phyloP scores from a whole-genome alignment of 2,329 filamentous ascomycete species.

The Cladosporium halotolerans region DNA sequence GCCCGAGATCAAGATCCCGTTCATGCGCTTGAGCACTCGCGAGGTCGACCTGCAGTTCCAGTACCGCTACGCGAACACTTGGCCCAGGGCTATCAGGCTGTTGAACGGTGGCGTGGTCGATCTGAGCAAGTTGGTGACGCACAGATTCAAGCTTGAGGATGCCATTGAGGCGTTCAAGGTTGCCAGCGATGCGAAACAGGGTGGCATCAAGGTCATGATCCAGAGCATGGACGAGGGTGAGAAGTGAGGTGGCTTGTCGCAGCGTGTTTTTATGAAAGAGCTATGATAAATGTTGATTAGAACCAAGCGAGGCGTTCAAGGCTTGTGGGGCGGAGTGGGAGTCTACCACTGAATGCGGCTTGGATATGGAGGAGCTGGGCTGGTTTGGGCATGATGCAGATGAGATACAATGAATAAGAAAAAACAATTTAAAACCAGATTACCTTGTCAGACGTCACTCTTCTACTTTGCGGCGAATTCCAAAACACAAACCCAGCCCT shows the following conservation, averaged over 20 bases:
- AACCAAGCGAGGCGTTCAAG: background rate
- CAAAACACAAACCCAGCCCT: conserved; percentile 7
- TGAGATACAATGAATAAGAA: background rate
- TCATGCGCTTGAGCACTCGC: conserved; percentile 84
- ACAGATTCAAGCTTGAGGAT: conserved; percentile 79
- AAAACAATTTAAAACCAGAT: background rate
- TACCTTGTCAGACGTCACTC: background rate
- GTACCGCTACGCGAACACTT: conserved; percentile 93
- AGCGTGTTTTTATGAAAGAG: background rate
- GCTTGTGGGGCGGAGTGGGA: background rate
- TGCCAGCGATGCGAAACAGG: conserved; percentile 78
- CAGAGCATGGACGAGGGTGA: conserved; percentile 53
- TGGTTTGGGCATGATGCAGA: background rate
- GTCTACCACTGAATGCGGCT: no score
- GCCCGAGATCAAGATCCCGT: conserved; percentile 91
- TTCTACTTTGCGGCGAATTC: background rate
- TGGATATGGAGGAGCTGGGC: background rate
- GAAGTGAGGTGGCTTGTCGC: conserved; percentile 13
- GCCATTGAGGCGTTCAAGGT: conserved; percentile 85
- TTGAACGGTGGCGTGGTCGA: conserved; percentile 80
- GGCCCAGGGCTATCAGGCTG: conserved; percentile 86
- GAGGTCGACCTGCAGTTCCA: conserved; percentile 96
- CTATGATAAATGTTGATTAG: background rate
- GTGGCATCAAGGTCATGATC: conserved; percentile 97
- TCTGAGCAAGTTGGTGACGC: conserved; percentile 75